phyloP scores from a whole-genome alignment of 2,329 filamentous ascomycete genomes.

The Orbilia ellipsospora region DNA sequence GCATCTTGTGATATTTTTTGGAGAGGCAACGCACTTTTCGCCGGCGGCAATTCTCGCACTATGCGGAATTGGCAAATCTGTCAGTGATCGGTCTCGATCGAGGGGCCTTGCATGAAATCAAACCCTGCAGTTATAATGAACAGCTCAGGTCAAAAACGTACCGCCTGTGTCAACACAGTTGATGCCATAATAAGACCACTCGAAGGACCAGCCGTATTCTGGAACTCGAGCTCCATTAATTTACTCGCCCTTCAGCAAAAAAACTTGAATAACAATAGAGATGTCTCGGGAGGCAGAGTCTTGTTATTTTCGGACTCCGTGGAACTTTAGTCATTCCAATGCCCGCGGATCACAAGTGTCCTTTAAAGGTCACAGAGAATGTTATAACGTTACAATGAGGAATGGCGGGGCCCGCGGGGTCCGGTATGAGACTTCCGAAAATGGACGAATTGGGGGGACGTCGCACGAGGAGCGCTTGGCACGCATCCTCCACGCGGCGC shows the following conservation, averaged over 20 bases:
- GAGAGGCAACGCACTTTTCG: constrained; percentile 53
- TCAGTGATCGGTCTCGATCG: constrained; percentile 16
- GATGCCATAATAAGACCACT: constrained; percentile 18
- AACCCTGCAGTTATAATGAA: constrained; percentile 31
- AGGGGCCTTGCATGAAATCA: constrained; percentile 27
- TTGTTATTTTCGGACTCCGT: constrained; percentile 53
- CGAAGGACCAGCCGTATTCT: constrained; percentile 23
- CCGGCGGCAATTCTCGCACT: constrained; percentile 54
- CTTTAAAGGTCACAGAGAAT: constrained; percentile 28
- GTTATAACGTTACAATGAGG: constrained; percentile 34
- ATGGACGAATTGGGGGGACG: constrained; percentile 24
- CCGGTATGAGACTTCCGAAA: constrained; percentile 42
- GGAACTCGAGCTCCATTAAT: constrained; percentile 19
- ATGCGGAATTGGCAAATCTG: background rate
- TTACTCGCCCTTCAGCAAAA: constrained; percentile 9
- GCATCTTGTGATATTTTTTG: constrained; percentile 44
- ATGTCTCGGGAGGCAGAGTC: constrained; percentile 7
- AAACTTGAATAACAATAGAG: constrained; percentile 15
- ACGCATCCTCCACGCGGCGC: constrained; percentile 45
- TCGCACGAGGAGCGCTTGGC: constrained; percentile 42
- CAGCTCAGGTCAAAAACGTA: constrained; percentile 22
- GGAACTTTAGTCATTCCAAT: constrained; percentile 36
- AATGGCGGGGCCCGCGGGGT: constrained; percentile 40
- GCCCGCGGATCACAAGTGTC: constrained; percentile 34
- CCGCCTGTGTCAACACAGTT: constrained; percentile 48